phyloP scores from a whole-genome alignment of 2,329 filamentous ascomycete genomes.

The Raffaelea deltoideospora region DNA sequence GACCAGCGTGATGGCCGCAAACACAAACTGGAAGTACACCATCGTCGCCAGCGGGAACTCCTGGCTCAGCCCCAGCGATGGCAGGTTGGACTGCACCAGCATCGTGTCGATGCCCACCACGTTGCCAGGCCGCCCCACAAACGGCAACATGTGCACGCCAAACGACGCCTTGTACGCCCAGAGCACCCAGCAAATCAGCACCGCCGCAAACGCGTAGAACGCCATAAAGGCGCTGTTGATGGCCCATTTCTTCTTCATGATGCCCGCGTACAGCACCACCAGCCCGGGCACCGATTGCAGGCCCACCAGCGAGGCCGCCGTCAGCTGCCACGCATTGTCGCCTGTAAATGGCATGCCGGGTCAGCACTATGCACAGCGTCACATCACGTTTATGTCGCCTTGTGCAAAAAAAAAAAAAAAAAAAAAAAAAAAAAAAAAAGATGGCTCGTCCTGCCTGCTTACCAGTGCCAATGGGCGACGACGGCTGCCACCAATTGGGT shows the following conservation, averaged over 20 bases:
- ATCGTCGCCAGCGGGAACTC: slow-evolving; percentile 31
- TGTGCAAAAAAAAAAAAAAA: no score
- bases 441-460: background rate
- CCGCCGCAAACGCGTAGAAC: slow-evolving; percentile 32
- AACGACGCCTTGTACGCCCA: slow-evolving; percentile 33
- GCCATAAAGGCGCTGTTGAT: slow-evolving; percentile 34
- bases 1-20: slow-evolving; percentile 33
- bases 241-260: slow-evolving; percentile 32
- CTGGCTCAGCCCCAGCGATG: slow-evolving; percentile 22
- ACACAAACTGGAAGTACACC: slow-evolving; percentile 39
- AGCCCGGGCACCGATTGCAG: slow-evolving; percentile 34
- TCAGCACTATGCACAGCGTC: no score
- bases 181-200: slow-evolving; percentile 32
- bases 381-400: background rate
- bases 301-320: slow-evolving; percentile 30
- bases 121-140: slow-evolving; percentile 30
- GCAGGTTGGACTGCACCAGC: slow-evolving; percentile 25
- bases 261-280: slow-evolving; percentile 31
- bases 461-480: slow-evolving; percentile 1
- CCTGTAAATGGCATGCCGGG: no score
- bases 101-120: slow-evolving; percentile 27
- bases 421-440: background rate
- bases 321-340: slow-evolving; percentile 37
- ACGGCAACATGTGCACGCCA: slow-evolving; percentile 32
- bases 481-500: background rate